Evolutionary conservation across 805 yeast species (phyloP).

Genomic region (Schwanniomyces yamadae): DNA sequence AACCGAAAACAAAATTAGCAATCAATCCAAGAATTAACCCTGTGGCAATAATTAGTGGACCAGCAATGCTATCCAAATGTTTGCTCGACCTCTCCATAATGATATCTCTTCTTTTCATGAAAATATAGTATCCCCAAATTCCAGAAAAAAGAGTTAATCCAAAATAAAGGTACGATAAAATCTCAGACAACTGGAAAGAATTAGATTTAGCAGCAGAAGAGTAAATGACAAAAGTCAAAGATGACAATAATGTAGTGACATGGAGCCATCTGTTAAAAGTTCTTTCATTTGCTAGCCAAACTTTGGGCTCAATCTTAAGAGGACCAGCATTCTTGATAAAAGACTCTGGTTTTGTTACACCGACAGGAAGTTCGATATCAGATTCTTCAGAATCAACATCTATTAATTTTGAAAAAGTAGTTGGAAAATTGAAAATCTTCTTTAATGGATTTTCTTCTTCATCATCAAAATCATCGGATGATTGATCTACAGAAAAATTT

Average conservation of each 20-base stretch:
- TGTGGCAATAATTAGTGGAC: conserved; percentile 77
- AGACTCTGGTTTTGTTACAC: conserved; percentile 78
- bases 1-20: conserved; percentile 71
- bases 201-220: conserved; percentile 69
- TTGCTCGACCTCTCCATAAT: conserved; percentile 81
- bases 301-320: conserved; percentile 92
- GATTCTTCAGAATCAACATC: conserved; percentile 80
- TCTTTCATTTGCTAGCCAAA: conserved; percentile 97
- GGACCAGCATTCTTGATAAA: conserved; percentile 89
- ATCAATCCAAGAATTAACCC: conserved; percentile 66
- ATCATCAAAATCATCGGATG: conserved; percentile 34
- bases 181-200: conserved; percentile 60
- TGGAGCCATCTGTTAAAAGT: conserved; percentile 95
- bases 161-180: conserved; percentile 77
- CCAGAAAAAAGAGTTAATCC: conserved; percentile 80
- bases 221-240: conserved; percentile 81
- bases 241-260: conserved; percentile 79
- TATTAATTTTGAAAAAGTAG: conserved; percentile 38
- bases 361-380: conserved; percentile 83
- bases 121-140: conserved; percentile 84
- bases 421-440: conserved; percentile 26
- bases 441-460: conserved; percentile 24
- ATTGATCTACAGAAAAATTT: conserved; percentile 10
- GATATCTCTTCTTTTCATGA: conserved; percentile 64
- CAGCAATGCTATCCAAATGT: conserved; percentile 86